phyloP scores from a whole-genome alignment of 73 alveolate species.

The Stentor roeselii region DNA sequence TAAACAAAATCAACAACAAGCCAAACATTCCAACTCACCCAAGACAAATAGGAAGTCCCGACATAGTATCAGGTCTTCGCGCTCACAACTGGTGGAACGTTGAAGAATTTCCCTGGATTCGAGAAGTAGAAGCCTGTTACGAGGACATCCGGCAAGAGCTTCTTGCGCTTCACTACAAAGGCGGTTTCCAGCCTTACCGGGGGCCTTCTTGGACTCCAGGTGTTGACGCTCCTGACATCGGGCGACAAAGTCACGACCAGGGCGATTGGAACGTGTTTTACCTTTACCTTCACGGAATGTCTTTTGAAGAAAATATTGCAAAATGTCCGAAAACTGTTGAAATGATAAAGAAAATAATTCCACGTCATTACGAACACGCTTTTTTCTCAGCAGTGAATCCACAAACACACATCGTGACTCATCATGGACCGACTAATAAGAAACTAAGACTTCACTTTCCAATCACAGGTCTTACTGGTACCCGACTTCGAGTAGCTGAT shows the following conservation, averaged over 20 bases:
- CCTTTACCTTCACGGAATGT: slow-evolving; percentile 67
- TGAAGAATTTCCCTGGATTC: slow-evolving; percentile 60
- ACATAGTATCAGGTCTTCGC: slow-evolving; percentile 71
- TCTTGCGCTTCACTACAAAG: slow-evolving; percentile 39
- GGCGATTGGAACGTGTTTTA: slow-evolving; percentile 91
- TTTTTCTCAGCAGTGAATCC: slow-evolving; percentile 80
- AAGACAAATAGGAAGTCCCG: slow-evolving; percentile 80
- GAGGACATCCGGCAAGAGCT: slow-evolving; percentile 64
- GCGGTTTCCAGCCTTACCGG: slow-evolving; percentile 78
- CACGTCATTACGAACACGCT: slow-evolving; percentile 74
- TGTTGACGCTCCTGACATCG: slow-evolving; percentile 61
- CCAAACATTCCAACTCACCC: slow-evolving; percentile 55
- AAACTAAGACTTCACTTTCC: slow-evolving; percentile 80
- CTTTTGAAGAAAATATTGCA: slow-evolving; percentile 71
- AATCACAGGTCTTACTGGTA: slow-evolving; percentile 60
- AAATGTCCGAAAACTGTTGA: slow-evolving; percentile 70
- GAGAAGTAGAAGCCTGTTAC: slow-evolving; percentile 41
- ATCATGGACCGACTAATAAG: slow-evolving; percentile 87
- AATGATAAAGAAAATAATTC: slow-evolving; percentile 58
- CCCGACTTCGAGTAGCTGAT: slow-evolving; percentile 77
- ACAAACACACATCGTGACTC: slow-evolving; percentile 69
- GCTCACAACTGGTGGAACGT: slow-evolving; percentile 70
- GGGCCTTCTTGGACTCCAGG: slow-evolving; percentile 79
- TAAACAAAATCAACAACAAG: slow-evolving; percentile 53
- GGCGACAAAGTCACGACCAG: slow-evolving; percentile 63